These are phyloP conservation scores for Lithospermum erythrorhizon DNA, from an alignment of 257 asterid genomes.

Conservation along the genomic window DNA sequence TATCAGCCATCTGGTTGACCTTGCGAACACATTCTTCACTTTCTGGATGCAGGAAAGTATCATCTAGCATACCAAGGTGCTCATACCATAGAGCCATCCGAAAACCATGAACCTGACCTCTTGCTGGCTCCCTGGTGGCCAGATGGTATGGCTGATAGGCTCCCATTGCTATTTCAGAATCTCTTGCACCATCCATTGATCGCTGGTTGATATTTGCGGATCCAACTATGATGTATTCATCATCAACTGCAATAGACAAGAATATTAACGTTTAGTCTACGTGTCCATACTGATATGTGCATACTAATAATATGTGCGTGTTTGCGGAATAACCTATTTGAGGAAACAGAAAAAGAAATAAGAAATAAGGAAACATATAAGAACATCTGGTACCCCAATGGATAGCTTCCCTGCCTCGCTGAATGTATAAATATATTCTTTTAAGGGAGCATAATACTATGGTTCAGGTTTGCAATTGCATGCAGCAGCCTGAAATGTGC, in stretches of 20 bases:
- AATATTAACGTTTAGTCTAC: constrained; percentile 1
- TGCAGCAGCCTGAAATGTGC: too few species aligned
- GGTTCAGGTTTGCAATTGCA: too few species aligned
- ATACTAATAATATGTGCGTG: too few species aligned
- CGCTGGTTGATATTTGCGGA: constrained; percentile 93
- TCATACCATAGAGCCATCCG: constrained; percentile 87
- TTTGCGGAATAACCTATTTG: not conserved
- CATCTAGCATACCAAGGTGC: constrained; percentile 81
- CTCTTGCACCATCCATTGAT: constrained; percentile 89
- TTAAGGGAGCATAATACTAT: too few species aligned
- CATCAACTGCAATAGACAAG: constrained; percentile 51
- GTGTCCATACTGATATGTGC: not conserved
- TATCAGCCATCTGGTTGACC: constrained; percentile 51
- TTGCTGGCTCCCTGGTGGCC: constrained; percentile 41
- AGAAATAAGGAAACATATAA: too few species aligned
- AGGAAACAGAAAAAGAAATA: too few species aligned
- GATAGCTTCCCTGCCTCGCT: too few species aligned
- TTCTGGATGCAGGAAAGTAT: constrained; percentile 48
- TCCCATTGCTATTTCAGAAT: constrained; percentile 83
- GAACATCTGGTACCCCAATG: too few species aligned
- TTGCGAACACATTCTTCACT: constrained; percentile 36
- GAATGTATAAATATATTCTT: too few species aligned
- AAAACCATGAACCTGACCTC: constrained; percentile 84
- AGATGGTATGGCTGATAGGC: constrained; percentile 73
- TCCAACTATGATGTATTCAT: constrained; percentile 79